Conservation (phyloP, 352 stramenopile species). For the Peronospora destructor region DNA sequence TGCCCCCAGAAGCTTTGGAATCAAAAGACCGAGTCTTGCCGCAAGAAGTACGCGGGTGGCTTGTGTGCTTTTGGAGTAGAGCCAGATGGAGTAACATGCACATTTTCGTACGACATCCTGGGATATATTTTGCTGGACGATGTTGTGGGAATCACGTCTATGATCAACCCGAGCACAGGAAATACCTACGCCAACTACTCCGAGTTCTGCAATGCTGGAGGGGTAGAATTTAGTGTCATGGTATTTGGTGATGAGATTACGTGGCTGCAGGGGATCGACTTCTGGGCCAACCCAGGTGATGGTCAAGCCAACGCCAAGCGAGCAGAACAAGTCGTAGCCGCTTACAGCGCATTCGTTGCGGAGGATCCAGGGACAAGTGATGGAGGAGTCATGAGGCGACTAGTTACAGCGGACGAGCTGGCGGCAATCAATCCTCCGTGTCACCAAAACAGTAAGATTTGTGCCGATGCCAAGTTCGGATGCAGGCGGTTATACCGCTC, state of each 20-base stretch:
- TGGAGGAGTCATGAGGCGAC: conserved; percentile 36
- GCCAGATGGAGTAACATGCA: conserved; percentile 51
- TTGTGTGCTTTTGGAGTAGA: conserved; percentile 38
- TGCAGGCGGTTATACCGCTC: conserved; percentile 55
- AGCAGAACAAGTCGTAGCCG: conserved; percentile 36
- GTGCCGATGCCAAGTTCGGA: conserved; percentile 38
- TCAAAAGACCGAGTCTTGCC: conserved; percentile 39
- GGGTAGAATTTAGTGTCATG: conserved; percentile 36
- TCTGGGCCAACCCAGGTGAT: conserved; percentile 53
- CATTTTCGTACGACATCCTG: conserved; percentile 56
- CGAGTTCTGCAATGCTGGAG: conserved; percentile 57
- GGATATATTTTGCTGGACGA: conserved; percentile 59
- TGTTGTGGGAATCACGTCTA: conserved; percentile 63
- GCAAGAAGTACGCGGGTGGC: conserved; percentile 31
- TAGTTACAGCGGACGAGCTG: conserved; percentile 35
- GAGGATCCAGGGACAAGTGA: conserved; percentile 31
- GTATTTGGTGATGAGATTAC: too few relatives aligned
- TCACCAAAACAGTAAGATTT: conserved; percentile 49
- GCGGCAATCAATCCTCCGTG: conserved; percentile 44
- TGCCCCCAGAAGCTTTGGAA: conserved; percentile 42
- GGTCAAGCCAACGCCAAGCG: conserved; percentile 40
- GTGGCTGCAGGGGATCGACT: conserved; percentile 35
- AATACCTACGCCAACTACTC: conserved; percentile 43
- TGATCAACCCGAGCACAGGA: conserved; percentile 43
- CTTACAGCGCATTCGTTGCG: conserved; percentile 39